These are phyloP conservation scores for Isatis tinctoria DNA, from an alignment of 345 rosid species.

Conservation along the genomic window DNA sequence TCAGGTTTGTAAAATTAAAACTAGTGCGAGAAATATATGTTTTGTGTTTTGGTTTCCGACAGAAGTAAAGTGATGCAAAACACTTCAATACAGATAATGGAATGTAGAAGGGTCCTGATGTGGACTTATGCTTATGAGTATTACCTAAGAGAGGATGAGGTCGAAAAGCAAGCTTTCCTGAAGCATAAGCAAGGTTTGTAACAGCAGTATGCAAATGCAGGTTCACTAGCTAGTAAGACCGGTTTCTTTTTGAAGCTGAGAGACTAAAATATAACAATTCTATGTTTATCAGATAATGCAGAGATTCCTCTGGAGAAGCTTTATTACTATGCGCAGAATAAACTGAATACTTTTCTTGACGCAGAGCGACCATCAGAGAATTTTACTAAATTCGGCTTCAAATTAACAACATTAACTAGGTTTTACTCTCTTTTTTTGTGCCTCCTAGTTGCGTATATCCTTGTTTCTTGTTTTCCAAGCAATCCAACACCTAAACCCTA, in stretches of 20 bases:
- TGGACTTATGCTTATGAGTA: slow-evolving; percentile 85
- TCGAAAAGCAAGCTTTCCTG: slow-evolving; percentile 53
- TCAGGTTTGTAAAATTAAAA: slow-evolving; percentile 44
- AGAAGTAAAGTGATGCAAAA: slow-evolving; percentile 27
- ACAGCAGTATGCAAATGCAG: background rate
- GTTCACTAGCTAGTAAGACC: background rate
- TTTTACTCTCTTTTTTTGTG: slow-evolving; percentile 3
- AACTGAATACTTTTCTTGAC: background rate
- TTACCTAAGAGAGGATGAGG: slow-evolving; percentile 56
- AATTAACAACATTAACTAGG: slow-evolving; percentile 62
- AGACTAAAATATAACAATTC: background rate
- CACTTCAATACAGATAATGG: slow-evolving; percentile 40
- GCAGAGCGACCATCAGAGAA: slow-evolving; percentile 31
- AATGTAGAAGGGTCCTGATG: slow-evolving; percentile 69
- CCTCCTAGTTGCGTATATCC: background rate
- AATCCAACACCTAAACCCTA: background rate
- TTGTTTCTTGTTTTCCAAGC: background rate
- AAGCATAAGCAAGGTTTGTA: slow-evolving; percentile 61
- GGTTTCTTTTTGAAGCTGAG: background rate
- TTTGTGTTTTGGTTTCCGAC: background rate
- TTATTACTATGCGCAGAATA: background rate
- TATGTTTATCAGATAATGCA: slow-evolving; percentile 6
- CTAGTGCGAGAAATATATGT: background rate
- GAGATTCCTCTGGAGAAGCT: background rate
- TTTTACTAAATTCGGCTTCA: slow-evolving; percentile 55